These are phyloP conservation scores for Mycogone perniciosa DNA, from an alignment of 2,329 filamentous ascomycete species.

Conservation along the genomic window DNA sequence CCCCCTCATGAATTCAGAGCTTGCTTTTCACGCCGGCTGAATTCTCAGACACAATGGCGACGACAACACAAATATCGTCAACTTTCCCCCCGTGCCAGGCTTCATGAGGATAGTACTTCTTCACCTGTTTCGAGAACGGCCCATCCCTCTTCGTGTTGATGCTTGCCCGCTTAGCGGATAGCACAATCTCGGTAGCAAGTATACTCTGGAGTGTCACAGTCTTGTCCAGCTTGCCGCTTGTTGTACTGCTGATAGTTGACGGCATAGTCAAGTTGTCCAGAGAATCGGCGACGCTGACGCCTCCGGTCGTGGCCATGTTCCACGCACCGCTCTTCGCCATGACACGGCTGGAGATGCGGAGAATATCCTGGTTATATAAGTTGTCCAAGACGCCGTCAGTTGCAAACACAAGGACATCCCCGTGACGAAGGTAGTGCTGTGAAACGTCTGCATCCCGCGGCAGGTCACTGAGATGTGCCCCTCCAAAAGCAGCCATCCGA, in stretches of 20 bases:
- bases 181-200: conserved; percentile 71
- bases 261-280: conserved; percentile 41
- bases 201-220: conserved; percentile 62
- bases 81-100: conserved; percentile 88
- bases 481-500: conserved; percentile 78
- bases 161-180: conserved; percentile 79
- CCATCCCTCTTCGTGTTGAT: conserved; percentile 76
- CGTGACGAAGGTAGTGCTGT: conserved; percentile 71
- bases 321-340: conserved; percentile 75
- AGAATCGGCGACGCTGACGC: conserved; percentile 57
- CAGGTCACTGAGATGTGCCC: conserved; percentile 71
- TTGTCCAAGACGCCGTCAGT: conserved; percentile 98
- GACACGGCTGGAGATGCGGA: conserved; percentile 68
- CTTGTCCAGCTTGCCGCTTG: conserved; percentile 20
- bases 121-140: conserved; percentile 91
- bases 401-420: conserved; percentile 88
- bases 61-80: conserved; percentile 88
- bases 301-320: conserved; percentile 53
- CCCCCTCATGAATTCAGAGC: conserved; percentile 19
- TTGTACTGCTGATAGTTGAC: conserved; percentile 19
- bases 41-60: conserved; percentile 69
- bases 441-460: conserved; percentile 79
- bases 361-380: conserved; percentile 80
- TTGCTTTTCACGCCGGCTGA: conserved; percentile 25
- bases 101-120: conserved; percentile 79